These are phyloP conservation scores for Hymenochaete sp. DNA, from an alignment of 1,284 basidiomycete genomes.

Conservation along the genomic window DNA sequence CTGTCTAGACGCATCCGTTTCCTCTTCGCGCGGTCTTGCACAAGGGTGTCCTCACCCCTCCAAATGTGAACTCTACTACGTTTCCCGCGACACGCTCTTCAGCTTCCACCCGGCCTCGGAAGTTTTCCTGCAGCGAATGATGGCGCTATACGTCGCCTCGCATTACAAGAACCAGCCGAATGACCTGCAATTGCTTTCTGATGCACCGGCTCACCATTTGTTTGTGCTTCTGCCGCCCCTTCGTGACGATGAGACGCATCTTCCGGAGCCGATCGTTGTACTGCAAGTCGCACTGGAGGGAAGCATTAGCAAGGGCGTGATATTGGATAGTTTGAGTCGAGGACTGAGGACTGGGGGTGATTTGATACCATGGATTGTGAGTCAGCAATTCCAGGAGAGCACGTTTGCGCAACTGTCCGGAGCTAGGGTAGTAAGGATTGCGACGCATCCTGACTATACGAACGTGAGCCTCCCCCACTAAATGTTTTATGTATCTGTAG, in stretches of 20 bases:
- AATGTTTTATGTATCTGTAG: constrained; percentile 2
- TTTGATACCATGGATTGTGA: constrained; percentile 96
- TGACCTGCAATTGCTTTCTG: constrained; percentile 92
- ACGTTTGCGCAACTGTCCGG: constrained; percentile 91
- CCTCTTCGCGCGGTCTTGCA: constrained; percentile 44
- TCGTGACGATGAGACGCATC: constrained; percentile 73
- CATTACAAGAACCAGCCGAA: constrained; percentile 99
- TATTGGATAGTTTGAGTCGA: constrained; percentile 78
- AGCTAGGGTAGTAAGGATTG: constrained; percentile 87
- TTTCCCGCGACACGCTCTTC: constrained; percentile 95
- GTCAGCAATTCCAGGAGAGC: constrained; percentile 95
- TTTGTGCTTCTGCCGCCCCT: constrained; percentile 93
- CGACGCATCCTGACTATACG: constrained; percentile 94
- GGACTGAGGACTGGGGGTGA: constrained; percentile 86
- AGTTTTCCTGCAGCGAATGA: constrained; percentile 95
- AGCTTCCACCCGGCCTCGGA: constrained; percentile 96
- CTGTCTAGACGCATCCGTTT: constrained; percentile 86
- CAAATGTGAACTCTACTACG: constrained; percentile 91
- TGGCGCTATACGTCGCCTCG: constrained; percentile 93
- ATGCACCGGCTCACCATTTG: constrained; percentile 94
- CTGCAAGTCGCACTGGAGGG: constrained; percentile 95
- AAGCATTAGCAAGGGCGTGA: constrained; percentile 79
- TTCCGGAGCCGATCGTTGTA: constrained; percentile 93
- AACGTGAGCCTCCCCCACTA: constrained; percentile 42
- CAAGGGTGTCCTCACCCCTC: constrained; percentile 91